phyloP scores from a whole-genome alignment of 75 land plant species.

The Gnetum montanum region DNA sequence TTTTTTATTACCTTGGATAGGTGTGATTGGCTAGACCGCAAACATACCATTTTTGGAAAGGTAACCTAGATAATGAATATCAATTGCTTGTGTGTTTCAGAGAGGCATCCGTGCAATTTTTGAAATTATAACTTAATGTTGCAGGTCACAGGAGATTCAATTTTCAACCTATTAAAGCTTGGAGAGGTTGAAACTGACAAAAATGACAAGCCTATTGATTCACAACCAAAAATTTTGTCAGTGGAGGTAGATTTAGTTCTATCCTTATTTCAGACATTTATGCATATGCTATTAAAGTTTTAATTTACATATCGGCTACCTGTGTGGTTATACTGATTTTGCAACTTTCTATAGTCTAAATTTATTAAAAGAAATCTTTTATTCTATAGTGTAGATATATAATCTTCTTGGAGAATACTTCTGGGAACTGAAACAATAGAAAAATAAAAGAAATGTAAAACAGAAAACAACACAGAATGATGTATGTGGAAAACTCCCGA shows the following conservation, averaged over 20 bases:
- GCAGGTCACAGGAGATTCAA: slow-evolving; percentile 92
- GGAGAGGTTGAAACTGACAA: slow-evolving; percentile 82
- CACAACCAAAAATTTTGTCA: slow-evolving; percentile 53
- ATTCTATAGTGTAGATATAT: no score
- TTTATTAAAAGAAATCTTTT: no score
- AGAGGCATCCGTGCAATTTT: background rate
- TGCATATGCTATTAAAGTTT: no score
- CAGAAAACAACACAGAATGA: no score
- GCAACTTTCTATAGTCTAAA: no score
- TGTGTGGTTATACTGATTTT: no score
- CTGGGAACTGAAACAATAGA: no score
- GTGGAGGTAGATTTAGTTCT: slow-evolving; percentile 54
- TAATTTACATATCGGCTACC: no score
- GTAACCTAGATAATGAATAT: slow-evolving; percentile 16
- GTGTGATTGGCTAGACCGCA: slow-evolving; percentile 89
- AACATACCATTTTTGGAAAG: slow-evolving; percentile 97
- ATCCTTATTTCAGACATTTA: no score
- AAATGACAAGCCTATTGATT: slow-evolving; percentile 82
- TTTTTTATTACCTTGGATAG: slow-evolving; percentile 88
- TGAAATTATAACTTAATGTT: background rate
- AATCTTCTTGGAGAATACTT: no score
- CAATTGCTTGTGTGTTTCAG: background rate
- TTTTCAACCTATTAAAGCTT: slow-evolving; percentile 72
- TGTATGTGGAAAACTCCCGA: no score
- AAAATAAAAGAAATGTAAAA: no score